Conservation (phyloP, 2,329 filamentous ascomycete species). For the Neonectria hederae region DNA sequence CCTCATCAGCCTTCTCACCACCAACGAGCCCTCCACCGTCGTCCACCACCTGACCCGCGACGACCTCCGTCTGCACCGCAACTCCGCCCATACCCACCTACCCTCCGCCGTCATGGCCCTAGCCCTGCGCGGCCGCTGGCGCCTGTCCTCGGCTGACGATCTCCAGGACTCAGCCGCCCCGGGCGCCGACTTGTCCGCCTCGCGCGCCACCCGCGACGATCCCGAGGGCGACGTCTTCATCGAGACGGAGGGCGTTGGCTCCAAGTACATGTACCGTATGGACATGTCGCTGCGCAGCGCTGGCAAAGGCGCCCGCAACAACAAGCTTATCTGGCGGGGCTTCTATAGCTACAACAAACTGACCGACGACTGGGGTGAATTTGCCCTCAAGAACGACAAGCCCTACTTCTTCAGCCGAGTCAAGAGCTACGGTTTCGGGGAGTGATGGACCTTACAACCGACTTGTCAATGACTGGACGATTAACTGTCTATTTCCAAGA, state of each 20-base stretch:
- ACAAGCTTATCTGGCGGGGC: conserved; percentile 86
- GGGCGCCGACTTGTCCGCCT: background rate
- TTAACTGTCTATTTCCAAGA: background rate
- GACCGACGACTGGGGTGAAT: conserved; percentile 91
- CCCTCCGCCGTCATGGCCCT: conserved; percentile 70
- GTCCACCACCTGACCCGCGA: conserved; percentile 84
- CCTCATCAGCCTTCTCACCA: conserved; percentile 81
- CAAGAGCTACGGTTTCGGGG: conserved; percentile 66
- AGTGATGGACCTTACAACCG: conserved; percentile 27
- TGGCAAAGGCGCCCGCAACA: conserved; percentile 75
- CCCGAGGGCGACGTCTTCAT: conserved; percentile 76
- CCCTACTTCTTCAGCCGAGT: conserved; percentile 75
- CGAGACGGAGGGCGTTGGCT: conserved; percentile 84
- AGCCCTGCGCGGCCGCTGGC: conserved; percentile 68
- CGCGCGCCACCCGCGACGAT: conserved; percentile 36
- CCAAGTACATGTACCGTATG: conserved; percentile 87
- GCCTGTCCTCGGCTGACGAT: conserved; percentile 53
- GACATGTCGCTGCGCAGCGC: conserved; percentile 76
- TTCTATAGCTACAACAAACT: conserved; percentile 92
- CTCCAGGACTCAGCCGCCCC: conserved; percentile 38
- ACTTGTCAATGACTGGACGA: too few species aligned
- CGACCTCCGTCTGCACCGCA: conserved; percentile 63
- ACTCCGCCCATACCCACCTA: conserved; percentile 42
- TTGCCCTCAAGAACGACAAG: conserved; percentile 71
- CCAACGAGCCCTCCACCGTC: conserved; percentile 83